Conservation (phyloP, 78 protist species). For the Dictyostelium purpureum region DNA sequence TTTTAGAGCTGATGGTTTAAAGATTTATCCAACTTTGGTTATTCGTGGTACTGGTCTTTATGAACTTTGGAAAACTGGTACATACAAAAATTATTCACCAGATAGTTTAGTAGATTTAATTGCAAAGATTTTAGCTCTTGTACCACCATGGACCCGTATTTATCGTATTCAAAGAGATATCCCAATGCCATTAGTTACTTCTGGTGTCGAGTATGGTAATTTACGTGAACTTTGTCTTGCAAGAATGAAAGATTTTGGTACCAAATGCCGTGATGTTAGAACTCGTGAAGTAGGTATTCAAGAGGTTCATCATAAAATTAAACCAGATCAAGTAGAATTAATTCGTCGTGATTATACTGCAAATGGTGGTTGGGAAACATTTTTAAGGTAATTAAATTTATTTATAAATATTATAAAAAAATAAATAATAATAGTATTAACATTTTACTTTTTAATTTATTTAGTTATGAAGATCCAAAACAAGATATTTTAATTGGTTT, state of each 20-base stretch:
- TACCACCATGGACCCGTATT: constrained; percentile 98
- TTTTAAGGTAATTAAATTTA: too few species aligned
- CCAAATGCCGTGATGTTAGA: constrained; percentile 90
- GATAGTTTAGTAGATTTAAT: constrained; percentile 84
- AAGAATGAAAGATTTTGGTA: constrained; percentile 88
- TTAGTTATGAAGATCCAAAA: constrained; percentile 96
- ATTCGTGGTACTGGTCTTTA: constrained; percentile 96
- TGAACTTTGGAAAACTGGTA: constrained; percentile 92
- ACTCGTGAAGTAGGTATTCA: constrained; percentile 94
- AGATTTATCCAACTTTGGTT: constrained; percentile 97
- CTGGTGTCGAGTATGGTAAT: constrained; percentile 97
- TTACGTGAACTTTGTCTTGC: constrained; percentile 91
- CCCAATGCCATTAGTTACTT: constrained; percentile 96
- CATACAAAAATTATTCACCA: constrained; percentile 86
- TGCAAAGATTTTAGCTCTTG: constrained; percentile 87
- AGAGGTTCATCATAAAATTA: constrained; percentile 78
- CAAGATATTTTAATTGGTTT: constrained; percentile 95
- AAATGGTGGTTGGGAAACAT: constrained; percentile 98
- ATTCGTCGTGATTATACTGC: constrained; percentile 96
- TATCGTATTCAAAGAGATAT: constrained; percentile 97
- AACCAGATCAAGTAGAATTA: constrained; percentile 93
- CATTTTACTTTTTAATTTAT: too few species aligned
- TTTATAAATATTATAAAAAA: too few species aligned
- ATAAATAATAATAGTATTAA: too few species aligned
- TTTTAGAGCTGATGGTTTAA: constrained; percentile 96